Evolutionary conservation across 306 rosid genomes (phyloP), one percentile per base, ranked within the genome.

Genomic region (Quillaja saponaria): DNA sequence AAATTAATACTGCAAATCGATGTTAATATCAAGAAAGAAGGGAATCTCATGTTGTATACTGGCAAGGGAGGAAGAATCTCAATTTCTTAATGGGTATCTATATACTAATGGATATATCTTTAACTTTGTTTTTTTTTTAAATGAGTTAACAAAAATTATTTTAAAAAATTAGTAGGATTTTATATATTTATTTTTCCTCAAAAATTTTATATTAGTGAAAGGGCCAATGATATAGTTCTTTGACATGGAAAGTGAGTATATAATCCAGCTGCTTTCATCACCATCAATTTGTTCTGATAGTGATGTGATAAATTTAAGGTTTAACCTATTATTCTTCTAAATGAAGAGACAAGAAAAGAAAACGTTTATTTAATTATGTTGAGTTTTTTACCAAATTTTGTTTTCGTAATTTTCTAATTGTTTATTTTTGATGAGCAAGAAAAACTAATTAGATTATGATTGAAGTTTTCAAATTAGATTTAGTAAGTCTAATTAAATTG

Each of bases 1-100:
- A n/a, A n/a, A n/a, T n/a, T n/a, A n/a, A n/a, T n/a, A n/a, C n/a
- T n/a, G n/a, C n/a, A n/a, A n/a, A n/a, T n/a, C n/a, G n/a, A n/a
- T n/a, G n/a, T n/a, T n/a, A n/a, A n/a, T n/a, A n/a, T n/a, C n/a
- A n/a, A n/a, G n/a, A n/a, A n/a, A n/a, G n/a, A n/a, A n/a, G n/a
- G n/a, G n/a, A n/a, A n/a, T n/a, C n/a, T n/a, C n/a, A n/a, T n/a
- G n/a, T n/a, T n/a, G n/a, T n/a, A n/a, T n/a, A n/a, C n/a, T n/a
- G n/a, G n/a, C n/a, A 9, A n/a, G 55, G 61, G 71, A 71, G 80
- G 63, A 56, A 33, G 44, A 78, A 70, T 65, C 75, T 71, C 34
- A 41, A 10, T 49, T 17, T 44, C 34, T 66, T 31, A 11, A 49
- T 63, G 0, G 41, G 77, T 25, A 4, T 25, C n/a, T 56, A 74